Conservation (phyloP, 305 asterid species). For the Ruellia speciosa region DNA sequence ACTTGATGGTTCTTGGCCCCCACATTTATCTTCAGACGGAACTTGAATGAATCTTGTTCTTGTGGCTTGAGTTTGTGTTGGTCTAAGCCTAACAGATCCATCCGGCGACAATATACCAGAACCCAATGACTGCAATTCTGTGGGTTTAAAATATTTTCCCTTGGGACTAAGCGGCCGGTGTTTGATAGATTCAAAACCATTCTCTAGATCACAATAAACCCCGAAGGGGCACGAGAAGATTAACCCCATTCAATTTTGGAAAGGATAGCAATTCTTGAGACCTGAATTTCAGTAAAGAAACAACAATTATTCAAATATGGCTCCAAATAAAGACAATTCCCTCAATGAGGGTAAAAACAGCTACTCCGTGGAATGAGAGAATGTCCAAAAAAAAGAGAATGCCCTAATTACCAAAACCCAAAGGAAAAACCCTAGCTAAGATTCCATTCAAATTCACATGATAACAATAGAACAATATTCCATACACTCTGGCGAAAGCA, state of each 20-base stretch:
- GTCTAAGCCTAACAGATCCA: constrained; percentile 27
- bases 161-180: constrained; percentile 29
- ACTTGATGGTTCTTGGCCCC: constrained; percentile 14
- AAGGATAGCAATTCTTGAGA: constrained; percentile 25
- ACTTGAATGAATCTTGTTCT: neutral
- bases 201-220: constrained; percentile 40
- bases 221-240: constrained; percentile 54
- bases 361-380: too few species aligned
- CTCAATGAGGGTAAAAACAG: too few species aligned
- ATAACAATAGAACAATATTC: too few species aligned
- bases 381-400: too few species aligned
- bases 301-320: neutral
- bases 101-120: constrained; percentile 26
- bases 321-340: neutral
- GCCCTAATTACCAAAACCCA: too few species aligned
- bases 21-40: neutral
- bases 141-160: constrained; percentile 27
- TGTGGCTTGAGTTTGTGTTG: constrained; percentile 23
- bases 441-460: too few species aligned
- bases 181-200: constrained; percentile 38
- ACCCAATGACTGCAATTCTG: constrained; percentile 27
- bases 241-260: constrained; percentile 64
- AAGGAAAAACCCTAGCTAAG: too few species aligned
- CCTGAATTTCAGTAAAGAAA: constrained; percentile 30
- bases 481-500: too few species aligned